phyloP scores from a whole-genome alignment of 352 stramenopile genomes.

The Phytopythium boreale region DNA sequence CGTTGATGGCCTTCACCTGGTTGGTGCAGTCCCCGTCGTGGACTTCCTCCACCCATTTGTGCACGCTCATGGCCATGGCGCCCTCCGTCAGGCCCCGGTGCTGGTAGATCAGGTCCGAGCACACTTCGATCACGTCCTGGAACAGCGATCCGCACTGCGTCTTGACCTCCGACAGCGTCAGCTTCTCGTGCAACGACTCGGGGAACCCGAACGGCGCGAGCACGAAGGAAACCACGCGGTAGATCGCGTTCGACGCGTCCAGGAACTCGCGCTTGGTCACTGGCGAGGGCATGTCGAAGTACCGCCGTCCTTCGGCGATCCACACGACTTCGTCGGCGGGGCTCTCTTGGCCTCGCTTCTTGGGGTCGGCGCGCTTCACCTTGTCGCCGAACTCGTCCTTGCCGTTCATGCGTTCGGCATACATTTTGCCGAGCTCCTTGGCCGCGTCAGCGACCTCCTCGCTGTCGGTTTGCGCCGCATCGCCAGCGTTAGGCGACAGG shows the following conservation, averaged over 20 bases:
- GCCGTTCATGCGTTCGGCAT: conserved; percentile 40
- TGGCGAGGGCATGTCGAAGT: conserved; percentile 80
- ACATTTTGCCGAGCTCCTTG: conserved; percentile 39
- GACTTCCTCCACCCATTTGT: conserved; percentile 82
- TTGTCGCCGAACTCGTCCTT: conserved; percentile 18
- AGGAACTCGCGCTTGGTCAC: conserved; percentile 70
- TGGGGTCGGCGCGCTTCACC: conserved; percentile 5
- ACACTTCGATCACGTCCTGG: conserved; percentile 84
- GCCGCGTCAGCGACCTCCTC: conserved; percentile 7
- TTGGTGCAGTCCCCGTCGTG: conserved; percentile 59
- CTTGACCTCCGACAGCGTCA: conserved; percentile 72
- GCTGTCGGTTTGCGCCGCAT: neutral
- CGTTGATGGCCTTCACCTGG: conserved; percentile 77
- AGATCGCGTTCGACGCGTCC: conserved; percentile 62
- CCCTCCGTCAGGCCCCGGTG: conserved; percentile 70
- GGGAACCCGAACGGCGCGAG: conserved; percentile 80
- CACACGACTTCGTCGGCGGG: conserved; percentile 41
- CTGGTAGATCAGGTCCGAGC: conserved; percentile 82
- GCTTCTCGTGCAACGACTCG: conserved; percentile 42
- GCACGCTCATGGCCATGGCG: conserved; percentile 85
- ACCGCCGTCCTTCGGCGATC: conserved; percentile 48
- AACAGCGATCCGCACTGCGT: conserved; percentile 69
- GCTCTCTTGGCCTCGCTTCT: conserved; percentile 20
- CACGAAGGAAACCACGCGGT: conserved; percentile 76
- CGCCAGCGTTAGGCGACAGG: conserved; percentile 30